Evolutionary conservation across 352 stramenopile species (phyloP).

Genomic region (Phytophthora macrochlamydospora): DNA sequence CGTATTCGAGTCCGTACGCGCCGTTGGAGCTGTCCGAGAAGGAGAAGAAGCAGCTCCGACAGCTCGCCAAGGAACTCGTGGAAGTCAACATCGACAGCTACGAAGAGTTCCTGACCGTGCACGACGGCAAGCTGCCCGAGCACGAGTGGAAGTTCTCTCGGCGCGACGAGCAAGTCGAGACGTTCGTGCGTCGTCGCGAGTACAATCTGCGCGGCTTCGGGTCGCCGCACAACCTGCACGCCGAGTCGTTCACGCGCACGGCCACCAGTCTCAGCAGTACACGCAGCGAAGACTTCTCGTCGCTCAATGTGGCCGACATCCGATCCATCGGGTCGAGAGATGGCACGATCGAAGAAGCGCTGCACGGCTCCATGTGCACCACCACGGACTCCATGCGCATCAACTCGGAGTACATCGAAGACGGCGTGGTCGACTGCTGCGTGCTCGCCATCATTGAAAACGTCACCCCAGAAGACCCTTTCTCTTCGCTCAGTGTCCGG

Average conservation of each 20-base stretch:
- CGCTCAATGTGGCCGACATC: constrained; percentile 19
- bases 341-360: constrained; percentile 21
- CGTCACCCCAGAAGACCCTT: constrained; percentile 12
- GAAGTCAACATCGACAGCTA: constrained; percentile 25
- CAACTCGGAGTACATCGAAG: constrained; percentile 23
- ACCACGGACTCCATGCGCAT: constrained; percentile 26
- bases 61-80: constrained; percentile 16
- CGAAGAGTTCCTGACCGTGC: constrained; percentile 16
- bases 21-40: constrained; percentile 12
- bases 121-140: constrained; percentile 6
- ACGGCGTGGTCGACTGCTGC: constrained; percentile 20
- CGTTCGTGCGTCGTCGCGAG: constrained; percentile 15
- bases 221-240: constrained; percentile 16
- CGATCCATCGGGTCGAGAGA: constrained; percentile 10
- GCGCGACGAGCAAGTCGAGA: constrained; percentile 20
- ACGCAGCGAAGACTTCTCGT: constrained; percentile 10
- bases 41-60: constrained; percentile 18
- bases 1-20: constrained; percentile 16
- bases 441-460: constrained; percentile 22
- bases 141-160: constrained; percentile 19
- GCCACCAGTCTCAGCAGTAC: constrained; percentile 16
- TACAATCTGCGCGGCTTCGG: constrained; percentile 21
- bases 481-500: constrained; percentile 9
- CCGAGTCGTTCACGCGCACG: constrained; percentile 10
- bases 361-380: constrained; percentile 23